Evolutionary conservation across 768 basidiomycete species (phyloP).

Genomic region (Amyloporia xantha): DNA sequence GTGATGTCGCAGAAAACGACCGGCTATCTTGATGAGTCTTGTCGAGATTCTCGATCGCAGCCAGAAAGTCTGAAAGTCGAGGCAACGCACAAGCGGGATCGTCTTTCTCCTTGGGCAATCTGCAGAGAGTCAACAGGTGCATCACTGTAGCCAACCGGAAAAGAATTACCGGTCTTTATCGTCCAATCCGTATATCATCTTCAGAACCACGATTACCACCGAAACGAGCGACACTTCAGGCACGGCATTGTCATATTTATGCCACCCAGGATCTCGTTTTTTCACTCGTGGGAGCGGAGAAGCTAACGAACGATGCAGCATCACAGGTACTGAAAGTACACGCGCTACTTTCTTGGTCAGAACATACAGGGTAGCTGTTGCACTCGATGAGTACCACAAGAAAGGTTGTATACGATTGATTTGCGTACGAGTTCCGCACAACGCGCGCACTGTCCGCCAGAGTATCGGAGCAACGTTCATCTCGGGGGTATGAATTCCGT

Average conservation of each 20-base stretch:
- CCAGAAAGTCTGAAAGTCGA: constrained; percentile 40
- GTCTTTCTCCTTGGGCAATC: constrained; percentile 34
- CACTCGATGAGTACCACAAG: not conserved
- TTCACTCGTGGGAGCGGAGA: constrained; percentile 32
- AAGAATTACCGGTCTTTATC: constrained; percentile 45
- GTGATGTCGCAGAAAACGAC: constrained; percentile 37
- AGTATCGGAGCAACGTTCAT: constrained; percentile 68
- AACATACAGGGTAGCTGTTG: constrained; percentile 55
- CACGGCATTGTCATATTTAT: constrained; percentile 58
- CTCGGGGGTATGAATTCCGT: constrained; percentile 63
- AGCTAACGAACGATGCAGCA: constrained; percentile 49
- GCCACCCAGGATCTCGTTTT: constrained; percentile 34
- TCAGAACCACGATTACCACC: constrained; percentile 62
- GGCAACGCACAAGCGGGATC: constrained; percentile 64
- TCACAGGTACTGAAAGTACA: constrained; percentile 52
- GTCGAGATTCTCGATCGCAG: constrained; percentile 32
- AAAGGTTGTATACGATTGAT: not conserved
- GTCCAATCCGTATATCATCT: constrained; percentile 83
- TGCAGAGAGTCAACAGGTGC: constrained; percentile 25
- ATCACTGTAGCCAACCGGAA: not conserved
- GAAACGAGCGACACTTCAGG: constrained; percentile 61
- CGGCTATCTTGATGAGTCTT: constrained; percentile 26
- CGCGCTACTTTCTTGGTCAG: constrained; percentile 55
- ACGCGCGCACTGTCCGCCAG: constrained; percentile 63
- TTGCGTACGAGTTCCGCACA: constrained; percentile 75